Base-by-base conservation (phyloP, 2,329 filamentous ascomycete species). In the Aureobasidium sp. region DNA sequence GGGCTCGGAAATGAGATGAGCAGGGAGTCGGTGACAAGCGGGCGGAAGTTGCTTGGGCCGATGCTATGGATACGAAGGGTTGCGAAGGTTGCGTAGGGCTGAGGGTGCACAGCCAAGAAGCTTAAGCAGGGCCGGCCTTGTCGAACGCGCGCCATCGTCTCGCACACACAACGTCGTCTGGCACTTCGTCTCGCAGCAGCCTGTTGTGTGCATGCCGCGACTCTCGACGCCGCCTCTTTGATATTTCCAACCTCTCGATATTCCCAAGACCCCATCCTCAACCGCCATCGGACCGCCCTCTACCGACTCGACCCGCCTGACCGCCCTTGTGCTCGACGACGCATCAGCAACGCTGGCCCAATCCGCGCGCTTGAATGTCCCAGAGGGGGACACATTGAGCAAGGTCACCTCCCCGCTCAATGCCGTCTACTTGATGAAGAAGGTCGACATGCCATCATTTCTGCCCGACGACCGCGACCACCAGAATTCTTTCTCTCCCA, bases 401-500 rank as follows among this genome's bases (percentile, higher is more conserved):
- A 63, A 63, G 61, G 54, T 54, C 44, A 37, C 71, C 66, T 69
- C 67, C 63, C 66, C 69, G 62, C 66, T 69, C 67, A 67, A 71
- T 69, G 70, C 67, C 59, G 66, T 69, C 63, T 72, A 76, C 75
- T 76, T 78, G 75, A 73, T 76, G 70, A 72, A 77, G 72, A 71
- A 70, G 64, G 68, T 77, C 70, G 77, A 77, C 65, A 83, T 83
- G 81, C 79, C 80, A 72, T 77, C 77, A 66, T 75, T 79, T 71
- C 71, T 78, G 70, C 72, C 76, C 69, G 77, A 79, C 69, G 72
- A 77, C 66, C 72, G 68, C 69, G 75, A 69, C 71, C 73, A 71
- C 69, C 44, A 49, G 2, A 59, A 59, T 42, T 69, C 73, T 64
- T 70, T 71, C 62, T 66, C 66, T 52, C 61, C 70, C 44, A 68